Evolutionary conservation across 2,329 filamentous ascomycete species (phyloP).

Genomic region (Tolypocladium tropicale): DNA sequence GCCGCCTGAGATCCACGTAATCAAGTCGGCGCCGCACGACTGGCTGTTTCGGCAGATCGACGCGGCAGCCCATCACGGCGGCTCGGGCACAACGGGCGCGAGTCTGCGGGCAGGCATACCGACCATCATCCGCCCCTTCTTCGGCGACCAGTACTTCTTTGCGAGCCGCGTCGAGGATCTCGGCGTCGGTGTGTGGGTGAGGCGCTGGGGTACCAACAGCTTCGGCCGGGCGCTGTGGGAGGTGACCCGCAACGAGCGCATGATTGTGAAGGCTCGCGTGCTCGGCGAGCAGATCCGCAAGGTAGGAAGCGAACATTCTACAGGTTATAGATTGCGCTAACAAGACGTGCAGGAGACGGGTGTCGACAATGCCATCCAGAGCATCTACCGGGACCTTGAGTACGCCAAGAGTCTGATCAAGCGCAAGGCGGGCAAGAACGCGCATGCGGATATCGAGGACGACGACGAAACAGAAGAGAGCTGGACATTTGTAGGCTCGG

Average conservation of each 20-base stretch:
- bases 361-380: conserved; percentile 81
- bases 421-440: conserved; percentile 45
- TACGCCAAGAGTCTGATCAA: conserved; percentile 81
- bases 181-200: conserved; percentile 81
- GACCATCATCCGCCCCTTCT: conserved; percentile 93
- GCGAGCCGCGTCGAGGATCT: conserved; percentile 83
- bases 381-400: conserved; percentile 88
- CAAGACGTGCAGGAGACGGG: conserved; percentile 63
- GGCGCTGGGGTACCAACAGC: conserved; percentile 76
- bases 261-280: conserved; percentile 76
- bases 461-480: conserved; percentile 61
- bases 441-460: conserved; percentile 26
- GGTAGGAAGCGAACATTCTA: conserved; percentile 39
- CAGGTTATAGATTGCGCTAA: conserved; percentile 12
- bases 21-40: conserved; percentile 87
- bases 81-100: conserved; percentile 88
- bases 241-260: conserved; percentile 78
- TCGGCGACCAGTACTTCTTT: conserved; percentile 97
- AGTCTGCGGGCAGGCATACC: conserved; percentile 84
- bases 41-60: conserved; percentile 95
- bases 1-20: conserved; percentile 72
- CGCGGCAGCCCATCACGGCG: conserved; percentile 88
- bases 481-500: conserved; percentile 77
- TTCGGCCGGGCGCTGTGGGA: conserved; percentile 87
- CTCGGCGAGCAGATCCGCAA: conserved; percentile 81